Evolutionary conservation across 495 filamentous ascomycete genomes (phyloP).

Genomic region (Penicillium paxilli): DNA sequence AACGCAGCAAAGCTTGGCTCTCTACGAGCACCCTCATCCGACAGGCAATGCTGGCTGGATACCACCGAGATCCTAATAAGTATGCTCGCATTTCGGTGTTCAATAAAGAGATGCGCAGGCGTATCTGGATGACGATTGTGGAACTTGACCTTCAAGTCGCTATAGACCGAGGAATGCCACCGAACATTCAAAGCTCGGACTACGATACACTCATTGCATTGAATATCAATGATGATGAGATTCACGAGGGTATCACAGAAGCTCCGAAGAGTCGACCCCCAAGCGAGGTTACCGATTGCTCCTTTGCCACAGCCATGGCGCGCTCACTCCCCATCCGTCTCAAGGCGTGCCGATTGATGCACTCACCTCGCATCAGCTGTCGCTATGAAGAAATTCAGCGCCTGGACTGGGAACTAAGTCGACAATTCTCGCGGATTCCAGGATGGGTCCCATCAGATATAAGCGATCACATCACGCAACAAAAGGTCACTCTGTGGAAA

Average conservation of each 20-base stretch:
- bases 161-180: conserved; percentile 59
- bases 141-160: conserved; percentile 62
- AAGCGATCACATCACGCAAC: conserved; percentile 24
- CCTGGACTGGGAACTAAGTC: conserved; percentile 41
- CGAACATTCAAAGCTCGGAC: conserved; percentile 53
- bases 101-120: conserved; percentile 63
- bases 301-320: conserved; percentile 34
- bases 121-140: conserved; percentile 67
- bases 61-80: conserved; percentile 54
- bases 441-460: conserved; percentile 26
- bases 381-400: conserved; percentile 47
- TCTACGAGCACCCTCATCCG: conserved; percentile 57
- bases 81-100: conserved; percentile 55
- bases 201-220: conserved; percentile 57
- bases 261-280: conserved; percentile 30
- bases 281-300: conserved; percentile 38
- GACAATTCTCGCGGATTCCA: conserved; percentile 38
- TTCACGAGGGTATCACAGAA: conserved; percentile 37
- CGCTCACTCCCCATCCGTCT: conserved; percentile 39
- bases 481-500: conserved; percentile 34
- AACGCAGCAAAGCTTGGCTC: conserved; percentile 60
- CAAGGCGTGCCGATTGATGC: conserved; percentile 39
- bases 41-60: conserved; percentile 56
- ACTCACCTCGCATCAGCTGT: conserved; percentile 43
- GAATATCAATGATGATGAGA: conserved; percentile 50